Percentiles rank a stretch among this genome's conserved stretches.
phyloP scores from a whole-genome alignment of 805 yeast species.

The Blastobotrys robertii region DNA sequence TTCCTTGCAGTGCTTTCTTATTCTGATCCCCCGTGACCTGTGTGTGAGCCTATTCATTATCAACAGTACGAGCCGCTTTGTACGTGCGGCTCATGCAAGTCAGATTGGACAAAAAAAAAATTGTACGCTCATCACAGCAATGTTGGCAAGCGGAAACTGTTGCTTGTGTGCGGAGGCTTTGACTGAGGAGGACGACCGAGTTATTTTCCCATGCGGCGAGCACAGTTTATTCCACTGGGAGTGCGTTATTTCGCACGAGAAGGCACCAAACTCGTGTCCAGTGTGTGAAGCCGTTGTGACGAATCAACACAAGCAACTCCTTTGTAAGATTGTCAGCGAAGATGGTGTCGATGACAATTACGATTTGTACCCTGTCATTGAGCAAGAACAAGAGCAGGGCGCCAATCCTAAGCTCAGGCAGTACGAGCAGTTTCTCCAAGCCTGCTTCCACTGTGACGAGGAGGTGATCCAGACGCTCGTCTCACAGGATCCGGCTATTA shows the following conservation, averaged over 20 bases:
- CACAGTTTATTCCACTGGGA: constrained; percentile 1
- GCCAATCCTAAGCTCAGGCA: not conserved
- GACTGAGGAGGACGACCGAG: not conserved
- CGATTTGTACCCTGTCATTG: not conserved
- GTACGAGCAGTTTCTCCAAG: not conserved
- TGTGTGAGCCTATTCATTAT: not conserved
- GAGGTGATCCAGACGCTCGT: not conserved
- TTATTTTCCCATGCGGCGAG: constrained; percentile 1
- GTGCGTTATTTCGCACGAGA: not conserved
- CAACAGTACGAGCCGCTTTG: not conserved
- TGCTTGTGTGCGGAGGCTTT: too few relatives aligned
- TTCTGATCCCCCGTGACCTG: not conserved
- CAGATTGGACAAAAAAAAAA: too few relatives aligned
- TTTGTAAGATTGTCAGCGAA: not conserved
- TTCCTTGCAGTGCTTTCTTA: too few relatives aligned
- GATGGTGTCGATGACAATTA: constrained; percentile 1
- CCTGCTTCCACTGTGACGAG: constrained; percentile 1
- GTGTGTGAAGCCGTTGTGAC: not conserved
- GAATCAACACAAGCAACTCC: not conserved
- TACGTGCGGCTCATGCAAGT: too few relatives aligned
- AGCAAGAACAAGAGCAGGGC: not conserved
- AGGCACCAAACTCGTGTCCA: not conserved
- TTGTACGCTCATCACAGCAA: too few relatives aligned
- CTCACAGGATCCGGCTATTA: not conserved
- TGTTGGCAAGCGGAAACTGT: not conserved